phyloP scores from a whole-genome alignment of 192 early-diverging fungal genomes.

The Tieghemiomyces parasiticus region DNA sequence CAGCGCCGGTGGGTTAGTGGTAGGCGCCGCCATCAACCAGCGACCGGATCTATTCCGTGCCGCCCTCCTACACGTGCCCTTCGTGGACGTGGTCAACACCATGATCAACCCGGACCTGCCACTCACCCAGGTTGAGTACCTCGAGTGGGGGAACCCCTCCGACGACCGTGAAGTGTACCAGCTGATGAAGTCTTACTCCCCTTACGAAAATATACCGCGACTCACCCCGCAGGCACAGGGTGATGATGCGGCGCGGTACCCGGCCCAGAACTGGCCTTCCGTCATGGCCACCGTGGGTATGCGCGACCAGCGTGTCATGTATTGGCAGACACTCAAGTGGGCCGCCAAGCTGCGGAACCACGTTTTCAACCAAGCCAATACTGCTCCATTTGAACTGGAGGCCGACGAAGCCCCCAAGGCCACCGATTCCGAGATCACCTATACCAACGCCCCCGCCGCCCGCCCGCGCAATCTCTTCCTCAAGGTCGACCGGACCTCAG shows the following conservation, averaged over 20 bases:
- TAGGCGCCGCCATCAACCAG: constrained; percentile 49
- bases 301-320: constrained; percentile 64
- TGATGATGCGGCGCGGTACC: background rate
- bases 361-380: background rate
- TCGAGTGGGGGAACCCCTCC: constrained; percentile 62
- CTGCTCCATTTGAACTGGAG: background rate
- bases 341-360: constrained; percentile 52
- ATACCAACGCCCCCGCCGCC: background rate
- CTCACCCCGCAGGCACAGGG: background rate
- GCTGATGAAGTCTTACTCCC: constrained; percentile 41
- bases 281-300: constrained; percentile 63
- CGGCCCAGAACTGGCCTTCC: constrained; percentile 26
- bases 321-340: constrained; percentile 79
- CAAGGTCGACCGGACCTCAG: background rate
- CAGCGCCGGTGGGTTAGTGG: constrained; percentile 64
- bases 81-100: constrained; percentile 74
- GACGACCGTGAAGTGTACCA: constrained; percentile 32
- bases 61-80: constrained; percentile 60
- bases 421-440: background rate
- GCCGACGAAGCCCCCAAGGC: background rate
- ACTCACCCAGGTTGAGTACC: constrained; percentile 49
- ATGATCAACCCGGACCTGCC: constrained; percentile 65
- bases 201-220: constrained; percentile 44
- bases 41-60: constrained; percentile 58
- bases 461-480: constrained; percentile 3